These are phyloP conservation scores for Emydomyces testavorans DNA, from an alignment of 2,329 filamentous ascomycete genomes.

Conservation along the genomic window DNA sequence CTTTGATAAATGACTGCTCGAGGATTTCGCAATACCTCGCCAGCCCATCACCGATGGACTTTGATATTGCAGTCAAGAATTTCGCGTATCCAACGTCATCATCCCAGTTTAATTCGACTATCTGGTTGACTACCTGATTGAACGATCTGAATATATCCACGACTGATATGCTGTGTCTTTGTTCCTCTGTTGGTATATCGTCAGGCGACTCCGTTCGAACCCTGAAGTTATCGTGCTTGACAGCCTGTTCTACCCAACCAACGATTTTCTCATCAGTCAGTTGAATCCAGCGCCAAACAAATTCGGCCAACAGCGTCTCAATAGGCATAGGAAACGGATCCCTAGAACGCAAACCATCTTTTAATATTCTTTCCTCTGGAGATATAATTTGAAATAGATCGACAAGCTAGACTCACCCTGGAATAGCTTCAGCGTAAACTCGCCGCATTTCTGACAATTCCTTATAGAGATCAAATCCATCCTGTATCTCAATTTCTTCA, in stretches of 20 bases:
- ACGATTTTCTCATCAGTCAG: constrained; percentile 68
- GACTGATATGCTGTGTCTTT: constrained; percentile 84
- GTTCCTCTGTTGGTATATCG: constrained; percentile 58
- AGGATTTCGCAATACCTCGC: constrained; percentile 84
- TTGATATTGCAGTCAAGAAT: constrained; percentile 90
- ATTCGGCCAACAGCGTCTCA: constrained; percentile 73
- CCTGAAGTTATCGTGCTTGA: constrained; percentile 79
- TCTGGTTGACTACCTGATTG: constrained; percentile 79
- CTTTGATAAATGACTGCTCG: constrained; percentile 70
- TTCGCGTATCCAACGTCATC: constrained; percentile 88
- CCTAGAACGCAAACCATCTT: constrained; percentile 18
- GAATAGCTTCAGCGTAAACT: constrained; percentile 66
- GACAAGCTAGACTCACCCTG: constrained; percentile 35
- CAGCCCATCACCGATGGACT: constrained; percentile 70
- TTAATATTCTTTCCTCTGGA: neutral
- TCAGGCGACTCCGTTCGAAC: constrained; percentile 56
- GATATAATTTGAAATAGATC: neutral
- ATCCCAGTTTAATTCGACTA: constrained; percentile 79
- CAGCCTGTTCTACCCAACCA: constrained; percentile 76
- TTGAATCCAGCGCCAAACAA: constrained; percentile 91
- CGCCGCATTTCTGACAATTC: constrained; percentile 74
- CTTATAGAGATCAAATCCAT: constrained; percentile 88
- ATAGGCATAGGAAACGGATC: constrained; percentile 75
- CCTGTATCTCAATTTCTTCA: constrained; percentile 71
- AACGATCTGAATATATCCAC: constrained; percentile 91